A percentile compares a stretch with the other conserved stretches of the same genome.
Conservation (phyloP, 2,329 filamentous ascomycete species). For the Aureobasidium mangrovei region DNA sequence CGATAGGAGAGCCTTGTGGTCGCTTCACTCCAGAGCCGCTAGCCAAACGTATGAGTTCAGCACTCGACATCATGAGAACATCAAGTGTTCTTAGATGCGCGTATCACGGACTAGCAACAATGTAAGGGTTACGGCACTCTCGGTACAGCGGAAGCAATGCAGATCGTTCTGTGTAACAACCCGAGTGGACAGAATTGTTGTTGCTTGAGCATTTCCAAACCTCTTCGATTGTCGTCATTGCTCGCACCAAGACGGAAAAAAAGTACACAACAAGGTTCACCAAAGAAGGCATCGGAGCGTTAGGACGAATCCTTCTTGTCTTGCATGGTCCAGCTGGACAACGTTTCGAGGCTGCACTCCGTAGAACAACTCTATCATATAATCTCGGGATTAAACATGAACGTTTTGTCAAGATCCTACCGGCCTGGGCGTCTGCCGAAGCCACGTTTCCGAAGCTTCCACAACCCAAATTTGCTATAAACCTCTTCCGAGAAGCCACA, state of each 20-base stretch:
- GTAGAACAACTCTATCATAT: constrained; percentile 7
- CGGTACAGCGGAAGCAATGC: background rate
- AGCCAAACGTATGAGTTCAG: no score
- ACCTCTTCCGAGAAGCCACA: no score
- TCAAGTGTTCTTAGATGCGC: background rate
- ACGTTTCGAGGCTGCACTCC: background rate
- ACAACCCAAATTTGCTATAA: background rate
- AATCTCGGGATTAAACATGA: constrained; percentile 7
- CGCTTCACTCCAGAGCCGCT: no score
- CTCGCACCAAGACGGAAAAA: constrained; percentile 1
- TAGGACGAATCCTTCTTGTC: constrained; percentile 6
- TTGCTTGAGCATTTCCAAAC: background rate
- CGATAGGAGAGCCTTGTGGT: no score
- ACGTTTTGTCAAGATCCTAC: background rate
- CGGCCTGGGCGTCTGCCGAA: background rate
- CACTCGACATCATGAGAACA: no score
- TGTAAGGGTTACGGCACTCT: background rate
- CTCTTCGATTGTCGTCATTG: background rate
- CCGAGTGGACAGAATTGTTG: constrained; percentile 1
- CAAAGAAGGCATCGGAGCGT: background rate
- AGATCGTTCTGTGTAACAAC: constrained; percentile 3
- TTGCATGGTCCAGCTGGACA: background rate
- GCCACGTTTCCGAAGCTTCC: constrained; percentile 9
- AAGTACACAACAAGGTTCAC: constrained; percentile 11
- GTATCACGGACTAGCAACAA: background rate